phyloP scores from a whole-genome alignment of 192 early-diverging fungal genomes.

The Coemansia furcata region DNA sequence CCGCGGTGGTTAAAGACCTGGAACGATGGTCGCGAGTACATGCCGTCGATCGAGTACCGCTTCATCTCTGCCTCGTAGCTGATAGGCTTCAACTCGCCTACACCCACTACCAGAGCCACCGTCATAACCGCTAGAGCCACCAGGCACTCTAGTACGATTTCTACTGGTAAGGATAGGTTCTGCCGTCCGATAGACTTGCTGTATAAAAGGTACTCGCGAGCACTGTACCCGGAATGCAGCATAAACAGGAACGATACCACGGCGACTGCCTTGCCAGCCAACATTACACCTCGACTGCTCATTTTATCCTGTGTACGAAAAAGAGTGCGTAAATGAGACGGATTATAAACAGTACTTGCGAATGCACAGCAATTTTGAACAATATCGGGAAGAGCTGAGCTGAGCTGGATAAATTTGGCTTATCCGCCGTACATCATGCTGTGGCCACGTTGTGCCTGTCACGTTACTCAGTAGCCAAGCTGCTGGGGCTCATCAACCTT shows the following conservation, averaged over 20 bases:
- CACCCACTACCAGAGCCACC: conserved; percentile 34
- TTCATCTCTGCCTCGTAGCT: conserved; percentile 55
- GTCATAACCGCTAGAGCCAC: conserved; percentile 44
- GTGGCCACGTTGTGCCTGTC: neutral
- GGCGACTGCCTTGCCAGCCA: conserved; percentile 37
- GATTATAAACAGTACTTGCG: neutral
- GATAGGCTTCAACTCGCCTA: conserved; percentile 43
- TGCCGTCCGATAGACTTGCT: conserved; percentile 49
- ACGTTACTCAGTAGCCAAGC: neutral
- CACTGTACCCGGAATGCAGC: conserved; percentile 51
- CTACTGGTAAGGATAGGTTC: conserved; percentile 35
- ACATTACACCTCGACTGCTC: conserved; percentile 11
- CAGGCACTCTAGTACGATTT: conserved; percentile 49
- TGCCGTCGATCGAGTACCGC: conserved; percentile 51
- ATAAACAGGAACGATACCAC: conserved; percentile 37
- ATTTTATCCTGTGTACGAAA: neutral
- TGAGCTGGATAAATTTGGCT: neutral
- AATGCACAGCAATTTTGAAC: neutral
- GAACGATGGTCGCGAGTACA: conserved; percentile 51
- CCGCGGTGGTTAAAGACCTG: conserved; percentile 51
- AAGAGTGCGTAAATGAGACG: neutral
- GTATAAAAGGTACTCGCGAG: conserved; percentile 46
- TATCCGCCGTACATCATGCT: too few species aligned
- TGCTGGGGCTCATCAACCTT: neutral
- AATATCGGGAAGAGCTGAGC: neutral